phyloP scores from a whole-genome alignment of 352 stramenopile genomes.

The Pythium brassicae region DNA sequence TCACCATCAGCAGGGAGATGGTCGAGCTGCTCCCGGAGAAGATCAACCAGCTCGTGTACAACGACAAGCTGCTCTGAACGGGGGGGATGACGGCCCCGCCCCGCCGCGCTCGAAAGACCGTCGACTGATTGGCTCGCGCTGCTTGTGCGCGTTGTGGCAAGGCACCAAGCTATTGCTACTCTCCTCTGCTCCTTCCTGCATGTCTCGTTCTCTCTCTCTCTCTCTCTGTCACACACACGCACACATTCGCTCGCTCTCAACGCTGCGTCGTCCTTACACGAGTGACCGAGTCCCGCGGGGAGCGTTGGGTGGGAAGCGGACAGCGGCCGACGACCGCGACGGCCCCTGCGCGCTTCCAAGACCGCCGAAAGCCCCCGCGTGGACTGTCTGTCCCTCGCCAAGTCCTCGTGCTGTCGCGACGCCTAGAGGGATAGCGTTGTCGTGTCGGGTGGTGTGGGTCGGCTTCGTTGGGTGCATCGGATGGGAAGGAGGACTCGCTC shows the following conservation, averaged over 20 bases:
- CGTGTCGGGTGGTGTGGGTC: too few species aligned
- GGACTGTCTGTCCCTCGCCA: too few species aligned
- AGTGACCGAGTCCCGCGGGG: not conserved
- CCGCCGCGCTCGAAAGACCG: too few species aligned
- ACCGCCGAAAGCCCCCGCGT: conserved; percentile 7
- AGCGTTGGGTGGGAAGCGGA: conserved; percentile 10
- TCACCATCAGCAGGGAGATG: conserved; percentile 65
- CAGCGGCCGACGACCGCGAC: not conserved
- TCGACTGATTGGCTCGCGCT: not conserved
- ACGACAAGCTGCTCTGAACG: conserved; percentile 33
- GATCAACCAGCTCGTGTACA: conserved; percentile 77
- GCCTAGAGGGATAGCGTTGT: too few species aligned
- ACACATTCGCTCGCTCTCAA: not conserved
- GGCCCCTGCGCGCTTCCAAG: conserved; percentile 10
- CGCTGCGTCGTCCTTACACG: not conserved
- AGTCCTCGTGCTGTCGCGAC: too few species aligned
- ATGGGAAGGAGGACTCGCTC: too few species aligned
- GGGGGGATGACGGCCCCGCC: too few species aligned
- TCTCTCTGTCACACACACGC: not conserved
- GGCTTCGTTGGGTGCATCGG: too few species aligned
- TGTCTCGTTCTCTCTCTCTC: not conserved
- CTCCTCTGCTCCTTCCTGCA: not conserved
- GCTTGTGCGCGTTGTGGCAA: not conserved
- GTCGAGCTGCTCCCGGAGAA: conserved; percentile 60
- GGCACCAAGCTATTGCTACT: not conserved